Base-by-base conservation (phyloP, 176 grass and related monocot species). In the Triticum urartu region DNA sequence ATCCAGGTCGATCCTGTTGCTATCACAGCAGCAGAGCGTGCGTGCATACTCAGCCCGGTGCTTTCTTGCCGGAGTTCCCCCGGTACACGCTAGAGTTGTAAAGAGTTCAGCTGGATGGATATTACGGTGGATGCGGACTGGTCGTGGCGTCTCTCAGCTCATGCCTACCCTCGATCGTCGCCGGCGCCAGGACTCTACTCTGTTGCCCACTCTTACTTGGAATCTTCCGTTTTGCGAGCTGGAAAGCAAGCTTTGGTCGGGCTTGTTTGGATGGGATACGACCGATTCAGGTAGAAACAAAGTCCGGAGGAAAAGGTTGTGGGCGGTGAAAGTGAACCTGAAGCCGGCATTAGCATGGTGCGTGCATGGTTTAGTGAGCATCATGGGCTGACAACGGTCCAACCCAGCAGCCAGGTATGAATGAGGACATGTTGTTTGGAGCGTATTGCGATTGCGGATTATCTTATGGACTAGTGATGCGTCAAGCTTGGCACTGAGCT, bases 1-100 rank as follows among this genome's bases (percentile, higher is more conserved):
- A 87, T 68, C 24, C 88, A 89, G 82, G 78, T 59, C 77, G 42
- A 76, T 63, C 22, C 18, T 38, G 56, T 21, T 20, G 54, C 20
- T 34, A 74, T 73, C 78, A 2, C 14, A n/a, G n/a, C 64, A 14
- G 21, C 12, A n/a, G 43, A 13, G 43, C 3, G 7, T 7, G 17
- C 6, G 52, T 50, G 73, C 14, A 10, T 76, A 54, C 26, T 28
- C 43, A 13, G 45, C 45, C 45, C 26, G 73, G 73, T 33, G 25
- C 73, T 76, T 74, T 47, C 72, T 15, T 25, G 45, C 72, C 25
- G 26, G 26, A 11, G 45, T 8, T 13, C 42, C 22, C 7, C 5
- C 25, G 14, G 72, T 50, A 42, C 72, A 75, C 25, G 63, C 33
- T 34, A 68, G 39, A 42, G 2, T 42, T 42, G 40, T 11, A 11